Evolutionary conservation across 2,329 filamentous ascomycete species (phyloP).

Genomic region (Arthrocladium fulminans): DNA sequence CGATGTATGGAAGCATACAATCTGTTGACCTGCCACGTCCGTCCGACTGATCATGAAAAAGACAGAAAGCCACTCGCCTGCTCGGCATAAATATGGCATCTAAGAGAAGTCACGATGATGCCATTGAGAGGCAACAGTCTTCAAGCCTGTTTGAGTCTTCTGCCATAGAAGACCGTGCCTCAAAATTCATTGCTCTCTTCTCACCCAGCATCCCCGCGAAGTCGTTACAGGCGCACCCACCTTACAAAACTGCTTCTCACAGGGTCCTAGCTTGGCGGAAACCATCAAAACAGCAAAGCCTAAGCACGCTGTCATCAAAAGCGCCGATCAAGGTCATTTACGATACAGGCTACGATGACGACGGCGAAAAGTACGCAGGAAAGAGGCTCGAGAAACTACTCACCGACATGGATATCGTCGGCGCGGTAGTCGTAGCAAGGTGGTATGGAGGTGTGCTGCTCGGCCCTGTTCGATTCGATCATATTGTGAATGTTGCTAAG

Average conservation of each 20-base stretch:
- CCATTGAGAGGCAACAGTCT: background rate
- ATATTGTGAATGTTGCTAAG: constrained; percentile 43
- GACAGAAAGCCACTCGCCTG: no score
- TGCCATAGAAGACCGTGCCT: constrained; percentile 42
- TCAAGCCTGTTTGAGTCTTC: constrained; percentile 36
- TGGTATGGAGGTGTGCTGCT: constrained; percentile 49
- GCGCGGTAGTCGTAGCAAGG: constrained; percentile 43
- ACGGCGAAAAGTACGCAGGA: constrained; percentile 46
- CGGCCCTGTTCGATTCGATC: constrained; percentile 44
- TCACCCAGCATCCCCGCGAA: constrained; percentile 31
- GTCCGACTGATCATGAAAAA: no score
- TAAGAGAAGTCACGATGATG: constrained; percentile 6
- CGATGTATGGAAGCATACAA: no score
- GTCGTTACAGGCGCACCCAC: constrained; percentile 36
- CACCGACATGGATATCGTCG: constrained; percentile 35
- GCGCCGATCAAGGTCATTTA: constrained; percentile 30
- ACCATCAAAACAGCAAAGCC: constrained; percentile 38
- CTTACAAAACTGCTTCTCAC: constrained; percentile 41
- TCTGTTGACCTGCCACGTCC: no score
- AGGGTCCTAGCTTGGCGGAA: constrained; percentile 44
- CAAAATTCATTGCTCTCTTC: constrained; percentile 43
- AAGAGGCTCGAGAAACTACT: constrained; percentile 41
- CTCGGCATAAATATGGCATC: background rate
- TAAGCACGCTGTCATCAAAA: constrained; percentile 17
- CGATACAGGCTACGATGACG: constrained; percentile 42